Evolutionary conservation across 768 basidiomycete species (phyloP).

Genomic region (Cyclocybe aegerita): DNA sequence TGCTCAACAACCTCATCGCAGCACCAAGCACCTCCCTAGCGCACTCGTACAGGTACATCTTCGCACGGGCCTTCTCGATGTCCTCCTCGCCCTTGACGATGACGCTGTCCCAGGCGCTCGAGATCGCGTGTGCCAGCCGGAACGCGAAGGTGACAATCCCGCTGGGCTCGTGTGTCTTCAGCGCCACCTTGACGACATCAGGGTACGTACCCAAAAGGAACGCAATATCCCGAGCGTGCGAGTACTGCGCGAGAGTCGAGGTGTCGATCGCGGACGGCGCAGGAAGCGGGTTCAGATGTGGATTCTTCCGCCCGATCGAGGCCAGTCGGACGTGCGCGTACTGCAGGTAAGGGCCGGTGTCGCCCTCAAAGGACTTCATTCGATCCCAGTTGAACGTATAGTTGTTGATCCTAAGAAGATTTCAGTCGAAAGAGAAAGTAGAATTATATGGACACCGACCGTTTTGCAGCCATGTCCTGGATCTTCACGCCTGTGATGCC

Average conservation of each 20-base stretch:
- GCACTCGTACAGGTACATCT: constrained; percentile 86
- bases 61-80: constrained; percentile 72
- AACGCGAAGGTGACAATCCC: constrained; percentile 91
- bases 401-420: constrained; percentile 76
- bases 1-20: constrained; percentile 84
- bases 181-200: constrained; percentile 83
- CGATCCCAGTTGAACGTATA: constrained; percentile 94
- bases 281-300: constrained; percentile 78
- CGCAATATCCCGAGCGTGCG: constrained; percentile 79
- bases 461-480: constrained; percentile 94
- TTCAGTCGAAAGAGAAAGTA: neutral
- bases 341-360: constrained; percentile 94
- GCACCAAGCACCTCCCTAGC: constrained; percentile 88
- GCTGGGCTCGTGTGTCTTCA: constrained; percentile 85
- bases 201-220: constrained; percentile 91
- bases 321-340: constrained; percentile 93
- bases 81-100: constrained; percentile 84
- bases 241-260: constrained; percentile 61
- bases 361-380: constrained; percentile 95
- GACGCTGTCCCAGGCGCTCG: constrained; percentile 89
- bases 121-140: constrained; percentile 83
- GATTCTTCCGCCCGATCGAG: constrained; percentile 91
- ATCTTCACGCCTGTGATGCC: constrained; percentile 97
- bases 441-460: constrained; percentile 44
- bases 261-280: constrained; percentile 67